Conservation (phyloP, 108 stramenopile genomes). For the Mediolabrus comicus region DNA sequence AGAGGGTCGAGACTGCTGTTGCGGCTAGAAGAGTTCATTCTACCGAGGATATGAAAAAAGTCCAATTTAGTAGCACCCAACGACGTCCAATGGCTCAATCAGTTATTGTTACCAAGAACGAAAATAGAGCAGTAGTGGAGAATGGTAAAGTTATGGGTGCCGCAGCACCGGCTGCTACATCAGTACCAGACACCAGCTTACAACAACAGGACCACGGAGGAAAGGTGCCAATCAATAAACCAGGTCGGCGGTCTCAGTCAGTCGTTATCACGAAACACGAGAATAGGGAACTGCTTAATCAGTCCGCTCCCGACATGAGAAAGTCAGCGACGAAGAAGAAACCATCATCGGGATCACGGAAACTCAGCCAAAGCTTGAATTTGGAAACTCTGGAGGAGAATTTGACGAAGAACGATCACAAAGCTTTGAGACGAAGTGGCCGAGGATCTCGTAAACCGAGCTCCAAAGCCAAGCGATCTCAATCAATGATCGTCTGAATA, state of each 20-base stretch:
- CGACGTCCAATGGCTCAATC: not conserved
- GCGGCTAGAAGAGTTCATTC: not conserved
- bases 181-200: no score
- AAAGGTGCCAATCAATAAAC: no score
- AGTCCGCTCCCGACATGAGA: not conserved
- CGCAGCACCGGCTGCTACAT: no score
- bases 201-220: no score
- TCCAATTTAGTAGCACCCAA: not conserved
- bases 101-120: not conserved
- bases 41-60: not conserved
- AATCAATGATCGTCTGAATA: not conserved
- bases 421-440: not conserved
- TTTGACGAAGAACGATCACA: not conserved
- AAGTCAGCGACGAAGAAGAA: not conserved
- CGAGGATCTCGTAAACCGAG: slow-evolving; percentile 14
- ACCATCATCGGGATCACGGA: not conserved
- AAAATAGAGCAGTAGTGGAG: not conserved
- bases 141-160: not conserved
- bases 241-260: not conserved
- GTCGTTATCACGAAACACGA: not conserved
- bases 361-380: not conserved
- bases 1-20: not conserved
- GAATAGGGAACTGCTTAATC: not conserved
- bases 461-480: slow-evolving; percentile 1
- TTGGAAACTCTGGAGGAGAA: not conserved